Percentiles rank a stretch among this genome's conserved stretches.
phyloP scores from a whole-genome alignment of 164 flowering plant species.

The Malania oleifera region DNA sequence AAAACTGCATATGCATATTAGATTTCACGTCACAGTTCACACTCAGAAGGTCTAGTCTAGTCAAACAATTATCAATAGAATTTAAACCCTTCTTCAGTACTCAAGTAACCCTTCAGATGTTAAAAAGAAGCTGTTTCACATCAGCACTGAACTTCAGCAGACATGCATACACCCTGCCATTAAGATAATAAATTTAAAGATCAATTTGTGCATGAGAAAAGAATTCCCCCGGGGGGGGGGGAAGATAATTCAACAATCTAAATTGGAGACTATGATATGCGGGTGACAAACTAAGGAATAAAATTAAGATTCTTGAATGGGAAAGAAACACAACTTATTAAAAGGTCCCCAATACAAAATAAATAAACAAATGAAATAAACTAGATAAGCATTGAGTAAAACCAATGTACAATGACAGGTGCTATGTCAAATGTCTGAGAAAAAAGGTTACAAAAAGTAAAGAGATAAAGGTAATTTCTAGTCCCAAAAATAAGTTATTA shows the following conservation, averaged over 20 bases:
- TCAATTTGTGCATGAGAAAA: background rate
- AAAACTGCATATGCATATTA: background rate
- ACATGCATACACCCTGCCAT: slow-evolving; percentile 6
- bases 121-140: background rate
- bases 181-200: background rate
- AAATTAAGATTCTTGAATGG: background rate
- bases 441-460: too few relatives aligned
- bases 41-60: background rate
- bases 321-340: too few relatives aligned
- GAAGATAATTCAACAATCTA: background rate
- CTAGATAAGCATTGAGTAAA: too few relatives aligned
- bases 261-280: background rate
- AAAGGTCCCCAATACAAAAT: too few relatives aligned
- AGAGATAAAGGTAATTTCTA: too few relatives aligned
- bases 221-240: background rate
- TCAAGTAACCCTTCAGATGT: background rate
- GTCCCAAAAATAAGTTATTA: too few relatives aligned
- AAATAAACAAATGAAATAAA: too few relatives aligned
- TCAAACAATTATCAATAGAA: background rate
- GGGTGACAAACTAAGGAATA: background rate
- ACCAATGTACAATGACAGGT: too few relatives aligned
- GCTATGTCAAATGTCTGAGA: too few relatives aligned
- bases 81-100: background rate
- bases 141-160: background rate
- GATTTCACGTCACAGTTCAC: slow-evolving; percentile 4